Percentiles rank a stretch among this genome's conserved stretches.
Conservation (phyloP, 495 filamentous ascomycete genomes). For the Neurospora hispaniola region DNA sequence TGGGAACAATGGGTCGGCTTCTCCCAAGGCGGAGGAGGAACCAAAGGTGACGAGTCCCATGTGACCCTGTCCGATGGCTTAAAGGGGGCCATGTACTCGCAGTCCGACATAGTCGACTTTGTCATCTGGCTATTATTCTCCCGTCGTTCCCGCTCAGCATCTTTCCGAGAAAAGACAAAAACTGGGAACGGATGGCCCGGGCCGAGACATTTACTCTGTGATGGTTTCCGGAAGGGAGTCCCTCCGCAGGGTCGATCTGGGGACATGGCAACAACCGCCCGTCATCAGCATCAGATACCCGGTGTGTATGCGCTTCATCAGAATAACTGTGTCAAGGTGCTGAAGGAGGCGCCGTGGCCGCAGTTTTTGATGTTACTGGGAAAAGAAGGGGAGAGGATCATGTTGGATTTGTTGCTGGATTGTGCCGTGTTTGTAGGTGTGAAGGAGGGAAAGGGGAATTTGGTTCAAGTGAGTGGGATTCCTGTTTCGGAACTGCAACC, state of each 20-base stretch:
- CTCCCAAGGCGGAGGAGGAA: conserved; percentile 36
- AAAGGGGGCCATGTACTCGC: conserved; percentile 30
- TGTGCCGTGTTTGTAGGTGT: conserved; percentile 68
- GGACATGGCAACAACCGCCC: background rate
- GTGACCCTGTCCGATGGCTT: conserved; percentile 41
- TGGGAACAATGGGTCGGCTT: conserved; percentile 53
- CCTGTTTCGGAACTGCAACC: conserved; percentile 28
- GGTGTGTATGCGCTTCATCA: conserved; percentile 45
- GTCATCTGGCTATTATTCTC: conserved; percentile 68
- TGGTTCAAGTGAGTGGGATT: conserved; percentile 69
- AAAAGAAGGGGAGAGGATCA: conserved; percentile 65
- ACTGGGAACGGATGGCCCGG: conserved; percentile 20
- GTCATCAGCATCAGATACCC: conserved; percentile 23
- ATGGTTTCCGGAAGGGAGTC: conserved; percentile 51
- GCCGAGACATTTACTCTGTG: conserved; percentile 64
- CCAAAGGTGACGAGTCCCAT: conserved; percentile 34
- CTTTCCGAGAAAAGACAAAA: background rate
- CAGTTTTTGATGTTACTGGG: conserved; percentile 61
- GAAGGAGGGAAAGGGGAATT: conserved; percentile 45
- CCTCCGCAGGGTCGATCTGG: conserved; percentile 4
- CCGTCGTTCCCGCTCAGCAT: background rate
- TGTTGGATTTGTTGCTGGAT: conserved; percentile 69
- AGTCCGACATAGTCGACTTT: conserved; percentile 76
- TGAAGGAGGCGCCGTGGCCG: conserved; percentile 67
- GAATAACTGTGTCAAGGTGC: conserved; percentile 56